Evolutionary conservation across 345 rosid species (phyloP), one percentile per base, ranked within the genome.

Genomic region (Citrus sp.): DNA sequence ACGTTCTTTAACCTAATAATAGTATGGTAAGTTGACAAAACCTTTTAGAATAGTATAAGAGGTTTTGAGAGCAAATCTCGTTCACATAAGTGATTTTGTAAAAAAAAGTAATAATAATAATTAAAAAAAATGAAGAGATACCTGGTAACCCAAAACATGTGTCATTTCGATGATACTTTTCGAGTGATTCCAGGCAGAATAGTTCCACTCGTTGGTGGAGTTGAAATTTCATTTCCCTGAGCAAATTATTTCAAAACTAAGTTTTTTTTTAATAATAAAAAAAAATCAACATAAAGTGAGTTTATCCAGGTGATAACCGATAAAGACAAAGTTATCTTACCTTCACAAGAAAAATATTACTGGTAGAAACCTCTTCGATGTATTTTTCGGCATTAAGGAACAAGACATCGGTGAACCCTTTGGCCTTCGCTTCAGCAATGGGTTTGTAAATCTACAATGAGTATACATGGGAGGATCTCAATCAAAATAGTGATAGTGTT

Each of bases 351-450:
- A 92, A 93, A 74, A 90, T 75, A 67, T 92, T 94, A 80, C 87
- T 83, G 9, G 92, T 81, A 55, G 91, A 81, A 81, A 75, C 79
- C 88, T 94, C 98, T 73, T 92, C 98, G n/a, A 92, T 75, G 65
- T 88, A 67, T 63, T 67, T 91, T 59, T 89, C 82, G 46, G 85
- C 85, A 65, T 92, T 97, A 3, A 93, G 90, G 67, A 81, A 92
- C 38, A 90, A 32, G 37, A 91, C 89, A 72, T 91, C 97, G 1
- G 90, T 80, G 82, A 87, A 93, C 42, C 97, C 95, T 7, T 82
- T 81, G 54, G 88, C 83, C 81, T 88, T 94, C 67, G 98, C 98
- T 62, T 84, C 82, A 14, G 64, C 5, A 37, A 86, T 30, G 34
- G 90, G 69, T 73, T 87, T 86, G 72, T 87, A 59, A 73, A 86